Conservation (phyloP, 768 basidiomycete species). For the Mycena metata region DNA sequence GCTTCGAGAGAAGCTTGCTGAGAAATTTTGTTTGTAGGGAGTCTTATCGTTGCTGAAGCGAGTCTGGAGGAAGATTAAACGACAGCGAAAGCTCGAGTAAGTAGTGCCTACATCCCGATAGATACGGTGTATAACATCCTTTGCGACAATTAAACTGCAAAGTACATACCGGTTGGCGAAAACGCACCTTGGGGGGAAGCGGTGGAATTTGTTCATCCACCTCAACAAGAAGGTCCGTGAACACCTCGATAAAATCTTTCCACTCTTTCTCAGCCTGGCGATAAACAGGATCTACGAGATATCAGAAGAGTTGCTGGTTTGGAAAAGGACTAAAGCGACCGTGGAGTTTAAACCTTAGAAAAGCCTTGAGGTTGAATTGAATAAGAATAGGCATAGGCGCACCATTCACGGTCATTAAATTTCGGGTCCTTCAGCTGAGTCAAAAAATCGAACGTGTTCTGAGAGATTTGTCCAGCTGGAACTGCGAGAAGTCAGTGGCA, state of each 20-base stretch:
- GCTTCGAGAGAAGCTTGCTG: constrained; percentile 88
- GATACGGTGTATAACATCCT: constrained; percentile 93
- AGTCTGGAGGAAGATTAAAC: constrained; percentile 59
- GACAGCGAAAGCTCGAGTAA: constrained; percentile 3
- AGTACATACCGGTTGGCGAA: no score
- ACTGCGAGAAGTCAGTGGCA: constrained; percentile 57
- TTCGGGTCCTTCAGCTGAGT: constrained; percentile 76
- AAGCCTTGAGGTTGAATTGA: neutral
- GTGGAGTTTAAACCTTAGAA: constrained; percentile 84
- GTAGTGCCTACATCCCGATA: constrained; percentile 83
- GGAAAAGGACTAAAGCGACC: constrained; percentile 55
- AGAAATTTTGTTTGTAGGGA: constrained; percentile 89
- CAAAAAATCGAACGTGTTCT: constrained; percentile 88
- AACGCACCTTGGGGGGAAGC: constrained; percentile 73
- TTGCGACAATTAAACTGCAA: neutral
- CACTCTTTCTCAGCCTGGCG: constrained; percentile 90
- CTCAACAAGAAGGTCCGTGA: constrained; percentile 76
- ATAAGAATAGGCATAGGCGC: constrained; percentile 32
- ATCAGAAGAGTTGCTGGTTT: neutral
- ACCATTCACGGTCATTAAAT: constrained; percentile 91
- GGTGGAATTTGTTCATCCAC: constrained; percentile 89
- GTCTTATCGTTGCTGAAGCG: constrained; percentile 96
- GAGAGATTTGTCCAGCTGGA: constrained; percentile 87
- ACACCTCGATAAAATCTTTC: constrained; percentile 68
- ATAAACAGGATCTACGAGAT: constrained; percentile 76